Evolutionary conservation across 768 basidiomycete species (phyloP).

Genomic region (Pleurotus eryngii): DNA sequence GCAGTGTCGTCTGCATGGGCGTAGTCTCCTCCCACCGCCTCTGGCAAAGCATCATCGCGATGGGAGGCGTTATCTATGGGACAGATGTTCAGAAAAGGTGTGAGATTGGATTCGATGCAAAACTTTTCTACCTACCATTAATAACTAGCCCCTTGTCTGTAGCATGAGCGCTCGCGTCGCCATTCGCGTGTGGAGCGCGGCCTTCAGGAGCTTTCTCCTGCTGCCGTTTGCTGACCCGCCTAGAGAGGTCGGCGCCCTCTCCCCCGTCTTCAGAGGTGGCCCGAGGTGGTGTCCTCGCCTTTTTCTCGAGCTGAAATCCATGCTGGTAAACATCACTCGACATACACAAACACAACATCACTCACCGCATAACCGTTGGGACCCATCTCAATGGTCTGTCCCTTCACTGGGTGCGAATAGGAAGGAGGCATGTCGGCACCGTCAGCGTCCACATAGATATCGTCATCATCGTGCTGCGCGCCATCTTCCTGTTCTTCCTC

Average conservation of each 20-base stretch:
- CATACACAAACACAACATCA: slow-evolving; percentile 14
- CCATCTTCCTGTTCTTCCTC: slow-evolving; percentile 56
- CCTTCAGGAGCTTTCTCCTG: slow-evolving; percentile 75
- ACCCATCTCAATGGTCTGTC: slow-evolving; percentile 37
- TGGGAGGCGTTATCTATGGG: no score
- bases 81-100: no score
- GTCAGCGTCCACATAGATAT: slow-evolving; percentile 29
- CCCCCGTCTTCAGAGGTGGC: slow-evolving; percentile 16
- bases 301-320: slow-evolving; percentile 33
- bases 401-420: slow-evolving; percentile 49
- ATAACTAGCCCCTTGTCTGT: background rate
- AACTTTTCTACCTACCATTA: background rate
- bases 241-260: slow-evolving; percentile 30
- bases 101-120: no score
- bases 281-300: slow-evolving; percentile 16
- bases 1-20: background rate
- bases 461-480: slow-evolving; percentile 46
- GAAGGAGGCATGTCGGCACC: slow-evolving; percentile 54
- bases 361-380: slow-evolving; percentile 64
- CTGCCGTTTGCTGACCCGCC: slow-evolving; percentile 55
- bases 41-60: no score
- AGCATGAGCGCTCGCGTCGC: background rate
- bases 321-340: background rate
- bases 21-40: background rate
- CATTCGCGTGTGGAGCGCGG: slow-evolving; percentile 30